A percentile compares a stretch with the other conserved stretches of the same genome.
These are phyloP conservation scores for Diplodia scrobiculata DNA, from an alignment of 2,329 filamentous ascomycete genomes.

Conservation along the genomic window DNA sequence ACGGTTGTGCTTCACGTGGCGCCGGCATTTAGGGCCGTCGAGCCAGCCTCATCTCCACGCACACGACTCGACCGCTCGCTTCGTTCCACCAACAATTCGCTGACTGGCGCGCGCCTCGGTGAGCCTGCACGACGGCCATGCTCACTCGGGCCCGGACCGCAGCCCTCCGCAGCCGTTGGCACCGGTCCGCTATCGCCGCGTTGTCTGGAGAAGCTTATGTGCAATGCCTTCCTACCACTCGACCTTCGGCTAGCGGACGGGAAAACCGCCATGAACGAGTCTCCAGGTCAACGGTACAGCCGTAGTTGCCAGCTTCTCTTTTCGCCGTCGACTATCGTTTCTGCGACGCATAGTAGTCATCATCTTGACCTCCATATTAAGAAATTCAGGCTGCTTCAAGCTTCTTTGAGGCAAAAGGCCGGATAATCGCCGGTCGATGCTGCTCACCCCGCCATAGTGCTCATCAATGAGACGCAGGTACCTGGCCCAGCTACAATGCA, in stretches of 20 bases:
- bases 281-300: conserved; percentile 9
- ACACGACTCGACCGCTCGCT: conserved; percentile 20
- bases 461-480: conserved; percentile 17
- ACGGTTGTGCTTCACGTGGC: conserved; percentile 11
- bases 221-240: conserved; percentile 10
- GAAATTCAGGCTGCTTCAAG: conserved; percentile 6
- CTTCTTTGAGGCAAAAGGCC: conserved; percentile 15
- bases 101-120: conserved; percentile 21
- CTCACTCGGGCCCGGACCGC: conserved; percentile 18
- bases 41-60: conserved; percentile 22
- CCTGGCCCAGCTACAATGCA: conserved; percentile 21
- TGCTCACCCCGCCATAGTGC: conserved; percentile 18
- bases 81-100: conserved; percentile 25
- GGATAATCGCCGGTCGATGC: conserved; percentile 6
- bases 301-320: conserved; percentile 6
- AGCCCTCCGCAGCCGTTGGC: conserved; percentile 17
- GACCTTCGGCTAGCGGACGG: conserved; percentile 7
- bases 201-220: conserved; percentile 12
- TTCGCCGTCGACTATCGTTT: conserved; percentile 14
- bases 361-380: conserved; percentile 1
- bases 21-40: conserved; percentile 10
- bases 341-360: not conserved
- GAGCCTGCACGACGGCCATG: conserved; percentile 4
- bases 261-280: not conserved
- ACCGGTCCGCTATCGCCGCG: conserved; percentile 21